Conservation (phyloP, 305 asterid genomes). For the Fraxinus paxiana region DNA sequence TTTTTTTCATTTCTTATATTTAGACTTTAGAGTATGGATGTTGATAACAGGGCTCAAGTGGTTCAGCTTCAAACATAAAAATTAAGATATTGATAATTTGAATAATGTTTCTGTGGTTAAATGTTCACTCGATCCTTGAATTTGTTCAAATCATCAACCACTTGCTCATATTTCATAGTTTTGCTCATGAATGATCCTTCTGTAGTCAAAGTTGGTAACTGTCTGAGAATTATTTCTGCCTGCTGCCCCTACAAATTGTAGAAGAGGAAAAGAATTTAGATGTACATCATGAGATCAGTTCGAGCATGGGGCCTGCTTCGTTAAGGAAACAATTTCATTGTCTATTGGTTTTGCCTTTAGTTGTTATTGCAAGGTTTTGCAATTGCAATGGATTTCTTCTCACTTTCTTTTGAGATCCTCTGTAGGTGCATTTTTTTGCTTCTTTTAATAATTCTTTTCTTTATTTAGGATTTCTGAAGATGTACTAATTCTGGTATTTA, state of each 20-base stretch:
- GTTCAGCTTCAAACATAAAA: background rate
- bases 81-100: background rate
- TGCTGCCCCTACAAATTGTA: background rate
- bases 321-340: background rate
- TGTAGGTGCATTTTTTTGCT: background rate
- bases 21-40: background rate
- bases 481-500: too few relatives aligned
- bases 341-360: background rate
- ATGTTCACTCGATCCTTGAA: background rate
- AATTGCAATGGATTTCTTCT: background rate
- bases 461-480: background rate
- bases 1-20: background rate
- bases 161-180: background rate
- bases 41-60: background rate
- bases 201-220: background rate
- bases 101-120: background rate
- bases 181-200: background rate
- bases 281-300: background rate
- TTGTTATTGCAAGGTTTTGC: background rate
- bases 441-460: background rate
- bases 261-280: background rate
- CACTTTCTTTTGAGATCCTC: background rate
- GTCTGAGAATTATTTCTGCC: background rate
- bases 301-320: background rate
- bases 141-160: background rate